Evolutionary conservation across 192 early-diverging fungal genomes (phyloP).

Genomic region (Dissophora globulifera): DNA sequence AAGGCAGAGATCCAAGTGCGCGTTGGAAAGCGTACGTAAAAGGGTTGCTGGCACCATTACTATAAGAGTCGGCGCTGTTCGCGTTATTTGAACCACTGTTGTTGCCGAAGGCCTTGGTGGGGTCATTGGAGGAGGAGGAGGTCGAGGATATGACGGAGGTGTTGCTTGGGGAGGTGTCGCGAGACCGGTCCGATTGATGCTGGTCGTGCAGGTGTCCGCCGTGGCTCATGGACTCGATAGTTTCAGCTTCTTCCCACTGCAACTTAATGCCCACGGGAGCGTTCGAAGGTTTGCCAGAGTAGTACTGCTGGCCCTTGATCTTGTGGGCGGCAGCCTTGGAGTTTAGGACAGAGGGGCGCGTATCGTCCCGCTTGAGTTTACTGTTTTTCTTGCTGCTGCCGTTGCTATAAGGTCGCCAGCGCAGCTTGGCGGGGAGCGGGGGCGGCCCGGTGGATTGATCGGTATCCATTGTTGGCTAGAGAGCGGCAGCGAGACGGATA

Average conservation of each 20-base stretch:
- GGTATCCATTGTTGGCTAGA: constrained; percentile 22
- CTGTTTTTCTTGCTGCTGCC: constrained; percentile 39
- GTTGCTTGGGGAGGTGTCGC: constrained; percentile 22
- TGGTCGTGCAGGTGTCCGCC: constrained; percentile 40
- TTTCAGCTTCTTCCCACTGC: constrained; percentile 50
- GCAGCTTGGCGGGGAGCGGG: constrained; percentile 35
- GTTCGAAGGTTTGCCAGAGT: constrained; percentile 7
- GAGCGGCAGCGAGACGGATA: neutral
- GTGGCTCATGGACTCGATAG: constrained; percentile 45
- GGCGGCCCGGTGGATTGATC: constrained; percentile 18
- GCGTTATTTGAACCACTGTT: neutral
- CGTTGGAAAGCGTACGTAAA: constrained; percentile 7
- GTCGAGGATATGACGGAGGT: constrained; percentile 27
- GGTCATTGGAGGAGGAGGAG: neutral
- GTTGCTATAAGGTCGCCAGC: constrained; percentile 49
- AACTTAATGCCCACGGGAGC: constrained; percentile 17
- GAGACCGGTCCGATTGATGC: constrained; percentile 14
- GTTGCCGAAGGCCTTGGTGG: neutral
- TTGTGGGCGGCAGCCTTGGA: constrained; percentile 35
- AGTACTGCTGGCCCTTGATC: constrained; percentile 25
- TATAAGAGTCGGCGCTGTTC: neutral
- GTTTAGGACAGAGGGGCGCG: constrained; percentile 1
- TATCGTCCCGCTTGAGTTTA: constrained; percentile 27
- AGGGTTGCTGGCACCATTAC: neutral
- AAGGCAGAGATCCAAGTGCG: constrained; percentile 29